Evolutionary conservation across 1,139 yeast genomes (phyloP).

Genomic region (Diutina mesorugosa): DNA sequence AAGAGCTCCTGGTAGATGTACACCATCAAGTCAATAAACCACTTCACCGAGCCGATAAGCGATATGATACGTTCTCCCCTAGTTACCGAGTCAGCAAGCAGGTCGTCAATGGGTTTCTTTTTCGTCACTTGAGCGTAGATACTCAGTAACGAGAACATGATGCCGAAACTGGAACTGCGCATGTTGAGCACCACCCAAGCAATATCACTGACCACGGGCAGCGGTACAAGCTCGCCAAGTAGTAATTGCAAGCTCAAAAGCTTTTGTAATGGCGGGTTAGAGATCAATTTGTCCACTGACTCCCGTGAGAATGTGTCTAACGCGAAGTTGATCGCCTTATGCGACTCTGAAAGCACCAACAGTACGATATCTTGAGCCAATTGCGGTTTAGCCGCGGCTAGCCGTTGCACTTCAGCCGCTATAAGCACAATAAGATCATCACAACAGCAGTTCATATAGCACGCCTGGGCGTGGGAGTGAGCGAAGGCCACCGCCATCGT

Average conservation of each 20-base stretch:
- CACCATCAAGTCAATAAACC: constrained; percentile 64
- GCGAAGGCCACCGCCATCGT: constrained; percentile 36
- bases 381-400: neutral
- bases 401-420: neutral
- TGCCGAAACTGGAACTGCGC: constrained; percentile 59
- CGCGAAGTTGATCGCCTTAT: constrained; percentile 55
- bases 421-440: constrained; percentile 46
- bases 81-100: constrained; percentile 38
- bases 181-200: constrained; percentile 62
- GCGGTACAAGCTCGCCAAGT: constrained; percentile 46
- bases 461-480: constrained; percentile 50
- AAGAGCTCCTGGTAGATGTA: constrained; percentile 57
- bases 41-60: constrained; percentile 60
- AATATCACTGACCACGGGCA: constrained; percentile 37
- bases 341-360: constrained; percentile 47
- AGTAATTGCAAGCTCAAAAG: constrained; percentile 51
- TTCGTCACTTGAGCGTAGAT: constrained; percentile 44
- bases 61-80: constrained; percentile 48
- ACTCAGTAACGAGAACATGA: constrained; percentile 59
- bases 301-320: constrained; percentile 50
- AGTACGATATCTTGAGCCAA: constrained; percentile 16
- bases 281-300: constrained; percentile 57
- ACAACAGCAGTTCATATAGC: constrained; percentile 48
- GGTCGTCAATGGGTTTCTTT: constrained; percentile 36
- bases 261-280: constrained; percentile 63